phyloP scores from a whole-genome alignment of 2,329 filamentous ascomycete genomes.

The Talaromyces sp. region DNA sequence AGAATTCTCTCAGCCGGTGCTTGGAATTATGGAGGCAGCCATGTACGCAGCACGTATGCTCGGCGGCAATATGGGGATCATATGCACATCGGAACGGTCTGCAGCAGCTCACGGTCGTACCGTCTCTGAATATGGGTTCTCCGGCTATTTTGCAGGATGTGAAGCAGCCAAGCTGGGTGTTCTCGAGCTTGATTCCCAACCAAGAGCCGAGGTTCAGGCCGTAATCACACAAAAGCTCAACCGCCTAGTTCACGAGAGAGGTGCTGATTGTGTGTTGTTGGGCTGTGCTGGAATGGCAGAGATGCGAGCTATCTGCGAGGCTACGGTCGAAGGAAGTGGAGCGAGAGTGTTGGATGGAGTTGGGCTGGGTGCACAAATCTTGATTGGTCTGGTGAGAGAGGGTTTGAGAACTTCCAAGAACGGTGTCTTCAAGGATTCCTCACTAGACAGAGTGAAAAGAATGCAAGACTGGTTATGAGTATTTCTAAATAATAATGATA shows the following conservation, averaged over 20 bases:
- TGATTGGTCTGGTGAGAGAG: slow-evolving; percentile 11
- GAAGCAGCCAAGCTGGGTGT: slow-evolving; percentile 15
- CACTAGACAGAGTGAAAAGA: slow-evolving; percentile 11
- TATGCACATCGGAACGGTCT: slow-evolving; percentile 13
- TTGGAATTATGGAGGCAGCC: slow-evolving; percentile 52
- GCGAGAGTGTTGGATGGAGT: slow-evolving; percentile 14
- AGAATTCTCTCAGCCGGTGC: slow-evolving; percentile 43
- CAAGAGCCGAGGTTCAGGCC: slow-evolving; percentile 7
- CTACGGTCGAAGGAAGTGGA: slow-evolving; percentile 6
- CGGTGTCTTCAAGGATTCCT: slow-evolving; percentile 11
- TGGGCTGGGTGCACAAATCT: slow-evolving; percentile 11
- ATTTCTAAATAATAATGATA: slow-evolving; percentile 2
- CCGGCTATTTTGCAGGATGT: slow-evolving; percentile 11
- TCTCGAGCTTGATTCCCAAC: slow-evolving; percentile 13
- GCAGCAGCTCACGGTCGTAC: slow-evolving; percentile 9
- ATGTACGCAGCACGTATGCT: slow-evolving; percentile 51
- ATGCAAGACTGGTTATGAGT: slow-evolving; percentile 12
- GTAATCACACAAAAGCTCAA: slow-evolving; percentile 11
- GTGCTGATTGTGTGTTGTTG: slow-evolving; percentile 13
- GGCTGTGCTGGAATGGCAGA: slow-evolving; percentile 14
- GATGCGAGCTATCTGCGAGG: slow-evolving; percentile 9
- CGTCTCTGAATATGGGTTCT: slow-evolving; percentile 12
- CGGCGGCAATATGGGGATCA: slow-evolving; percentile 28
- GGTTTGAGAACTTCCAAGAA: slow-evolving; percentile 13
- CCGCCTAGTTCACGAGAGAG: slow-evolving; percentile 11